These are phyloP conservation scores for Aspergillus sergii DNA, from an alignment of 2,329 filamentous ascomycete genomes.

Conservation along the genomic window DNA sequence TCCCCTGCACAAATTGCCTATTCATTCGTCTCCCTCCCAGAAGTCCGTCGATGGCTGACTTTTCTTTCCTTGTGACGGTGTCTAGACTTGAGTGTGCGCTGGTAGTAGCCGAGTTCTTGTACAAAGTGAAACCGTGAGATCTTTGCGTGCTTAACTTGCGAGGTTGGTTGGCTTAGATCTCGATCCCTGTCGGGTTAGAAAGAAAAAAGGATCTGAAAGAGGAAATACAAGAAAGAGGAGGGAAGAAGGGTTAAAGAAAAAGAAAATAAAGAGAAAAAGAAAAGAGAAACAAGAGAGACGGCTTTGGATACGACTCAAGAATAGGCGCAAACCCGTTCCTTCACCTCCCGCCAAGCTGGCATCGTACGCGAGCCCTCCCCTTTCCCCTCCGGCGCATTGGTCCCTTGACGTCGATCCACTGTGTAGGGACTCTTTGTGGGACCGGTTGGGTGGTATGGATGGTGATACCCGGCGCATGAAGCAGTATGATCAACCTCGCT, in stretches of 20 bases:
- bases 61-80: not conserved
- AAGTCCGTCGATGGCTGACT: not conserved
- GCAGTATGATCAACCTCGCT: slow-evolving; percentile 72
- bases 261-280: slow-evolving; percentile 7
- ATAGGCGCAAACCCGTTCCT: not conserved
- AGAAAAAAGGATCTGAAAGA: not conserved
- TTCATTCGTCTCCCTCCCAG: slow-evolving; percentile 2
- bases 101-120: slow-evolving; percentile 17
- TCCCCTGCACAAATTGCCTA: not conserved
- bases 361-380: slow-evolving; percentile 62
- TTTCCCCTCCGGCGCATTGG: slow-evolving; percentile 68
- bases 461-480: slow-evolving; percentile 72
- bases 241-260: not conserved
- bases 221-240: not conserved
- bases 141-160: slow-evolving; percentile 17
- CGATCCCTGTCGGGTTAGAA: slow-evolving; percentile 11
- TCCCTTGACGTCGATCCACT: slow-evolving; percentile 58
- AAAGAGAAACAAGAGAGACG: not conserved
- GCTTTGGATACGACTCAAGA: not conserved
- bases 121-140: slow-evolving; percentile 19
- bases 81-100: slow-evolving; percentile 16
- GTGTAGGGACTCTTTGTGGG: slow-evolving; percentile 56
- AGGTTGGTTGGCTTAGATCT: slow-evolving; percentile 16
- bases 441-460: slow-evolving; percentile 71
- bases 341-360: slow-evolving; percentile 61